Evolutionary conservation across 192 early-diverging fungal species (phyloP), one percentile per base, ranked within the genome.

Genomic region (Rhizophlyctis rosea): DNA sequence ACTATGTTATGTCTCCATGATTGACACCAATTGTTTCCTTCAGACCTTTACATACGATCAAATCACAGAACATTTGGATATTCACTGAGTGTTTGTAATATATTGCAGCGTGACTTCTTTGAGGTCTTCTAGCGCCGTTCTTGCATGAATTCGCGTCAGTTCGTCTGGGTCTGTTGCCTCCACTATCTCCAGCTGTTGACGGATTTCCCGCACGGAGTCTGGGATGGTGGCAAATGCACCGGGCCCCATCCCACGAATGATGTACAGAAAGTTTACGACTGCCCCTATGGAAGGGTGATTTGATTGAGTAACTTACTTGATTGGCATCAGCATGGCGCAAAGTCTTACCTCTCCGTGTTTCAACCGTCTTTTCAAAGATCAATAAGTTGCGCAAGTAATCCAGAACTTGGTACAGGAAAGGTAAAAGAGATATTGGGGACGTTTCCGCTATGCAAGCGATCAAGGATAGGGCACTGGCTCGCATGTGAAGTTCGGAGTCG

Each of bases 161-260:
- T 89, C 81, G 68, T 95, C 93, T 1, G 71, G 34, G 60, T 95
- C 91, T 0, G 75, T 81, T 4, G 79, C 75, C 55, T 83, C 83
- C 25, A 89, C 69, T 50, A 86, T 83, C 24, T 81, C 65, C 34
- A 95, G 72, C 5, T 81, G 71, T 27, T 70, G 66, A 58, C 85
- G 83, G 0, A 85, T 81, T 1, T 70, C 53, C 54, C 80, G 71
- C 39, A 92, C 63, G 14, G 78, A 73, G n/a, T 81, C 79, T 3
- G 88, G 89, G 16, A 85, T 78, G 3, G 79, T 62, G 31, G 75
- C 75, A 23, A 88, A 50, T 30, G 85, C 73, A 1, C 81, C 72
- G 18, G 55, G 65, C 0, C 75, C 79, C 24, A 92, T 74, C 7
- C 89, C 93, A 29, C 89, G 75, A 47, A 94, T 75, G 44, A 96